Evolutionary conservation across 2,329 filamentous ascomycete species (phyloP).

Genomic region (Orbilia blumenaviensis): DNA sequence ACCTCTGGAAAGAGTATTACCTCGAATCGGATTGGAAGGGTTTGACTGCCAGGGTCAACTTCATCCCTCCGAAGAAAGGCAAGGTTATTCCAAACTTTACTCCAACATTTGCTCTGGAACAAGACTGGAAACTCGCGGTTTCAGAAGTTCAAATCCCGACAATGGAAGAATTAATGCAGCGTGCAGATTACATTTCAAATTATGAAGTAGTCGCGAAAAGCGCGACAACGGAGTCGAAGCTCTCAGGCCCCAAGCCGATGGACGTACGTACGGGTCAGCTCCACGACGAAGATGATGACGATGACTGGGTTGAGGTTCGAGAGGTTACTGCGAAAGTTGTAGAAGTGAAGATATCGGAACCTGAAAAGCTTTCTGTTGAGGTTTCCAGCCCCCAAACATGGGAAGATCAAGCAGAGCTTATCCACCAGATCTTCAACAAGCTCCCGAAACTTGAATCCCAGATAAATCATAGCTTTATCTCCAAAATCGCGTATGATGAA

Average conservation of each 20-base stretch:
- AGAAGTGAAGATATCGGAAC: conserved; percentile 17
- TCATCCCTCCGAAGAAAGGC: conserved; percentile 45
- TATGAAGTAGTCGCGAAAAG: conserved; percentile 13
- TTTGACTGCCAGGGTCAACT: conserved; percentile 50
- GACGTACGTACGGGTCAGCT: background rate
- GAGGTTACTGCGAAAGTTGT: background rate
- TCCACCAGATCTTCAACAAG: conserved; percentile 20
- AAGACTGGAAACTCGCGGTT: conserved; percentile 40
- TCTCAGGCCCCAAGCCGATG: background rate
- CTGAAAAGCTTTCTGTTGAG: background rate
- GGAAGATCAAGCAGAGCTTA: conserved; percentile 31
- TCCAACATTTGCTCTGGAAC: conserved; percentile 15
- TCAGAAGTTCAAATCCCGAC: conserved; percentile 43
- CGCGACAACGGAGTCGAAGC: background rate
- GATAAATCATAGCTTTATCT: conserved; percentile 41
- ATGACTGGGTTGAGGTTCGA: conserved; percentile 34
- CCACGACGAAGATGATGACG: conserved; percentile 34
- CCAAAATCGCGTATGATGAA: conserved; percentile 28
- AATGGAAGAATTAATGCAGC: conserved; percentile 36
- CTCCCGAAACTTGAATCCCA: conserved; percentile 3
- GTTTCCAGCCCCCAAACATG: conserved; percentile 13
- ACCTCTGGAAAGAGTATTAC: conserved; percentile 54
- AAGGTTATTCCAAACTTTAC: conserved; percentile 55
- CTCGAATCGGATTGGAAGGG: conserved; percentile 54
- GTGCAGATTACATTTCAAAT: conserved; percentile 50